Base-by-base conservation (phyloP, 768 basidiomycete genomes). In the Kwoniella dejecticola region DNA sequence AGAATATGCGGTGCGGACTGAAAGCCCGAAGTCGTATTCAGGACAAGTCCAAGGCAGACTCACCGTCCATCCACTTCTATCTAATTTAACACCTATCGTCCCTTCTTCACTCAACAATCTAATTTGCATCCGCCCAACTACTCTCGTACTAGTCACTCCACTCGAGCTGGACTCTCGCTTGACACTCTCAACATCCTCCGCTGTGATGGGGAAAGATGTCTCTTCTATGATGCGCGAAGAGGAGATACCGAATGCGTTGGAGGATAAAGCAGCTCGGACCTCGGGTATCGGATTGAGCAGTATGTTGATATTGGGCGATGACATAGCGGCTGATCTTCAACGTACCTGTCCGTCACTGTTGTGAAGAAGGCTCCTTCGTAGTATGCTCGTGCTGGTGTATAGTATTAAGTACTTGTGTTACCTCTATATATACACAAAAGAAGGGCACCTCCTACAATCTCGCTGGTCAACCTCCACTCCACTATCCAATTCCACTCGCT, bases 1-100 rank as follows among this genome's bases (percentile, higher is more conserved):
- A n/a, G n/a, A n/a, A n/a, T n/a, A n/a, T n/a, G n/a, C n/a, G n/a
- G n/a, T n/a, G n/a, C n/a, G n/a, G n/a, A n/a, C n/a, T n/a, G n/a
- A n/a, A n/a, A n/a, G n/a, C n/a, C n/a, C n/a, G n/a, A n/a, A n/a
- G n/a, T n/a, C n/a, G n/a, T n/a, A n/a, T n/a, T n/a, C n/a, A n/a
- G n/a, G n/a, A n/a, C n/a, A n/a, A n/a, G n/a, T n/a, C n/a, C n/a
- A n/a, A n/a, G n/a, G n/a, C n/a, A n/a, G n/a, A 69, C 71, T 56
- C 53, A 73, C 71, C 1, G 71, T 73, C 58, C 67, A 73, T 19
- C 71, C 71, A 52, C 68, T 53, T 27, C 50, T 54, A 60, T 70
- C 69, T n/a, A 72, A 49, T 27, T 60, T 52, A 4, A 73, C 49
- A 21, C 42, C 48, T 53, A 70, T 21, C 46, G 10, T 24, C 44